Evolutionary conservation across 495 filamentous ascomycete genomes (phyloP), one percentile per base, ranked within the genome.

Genomic region (Cudoniella acicularis): DNA sequence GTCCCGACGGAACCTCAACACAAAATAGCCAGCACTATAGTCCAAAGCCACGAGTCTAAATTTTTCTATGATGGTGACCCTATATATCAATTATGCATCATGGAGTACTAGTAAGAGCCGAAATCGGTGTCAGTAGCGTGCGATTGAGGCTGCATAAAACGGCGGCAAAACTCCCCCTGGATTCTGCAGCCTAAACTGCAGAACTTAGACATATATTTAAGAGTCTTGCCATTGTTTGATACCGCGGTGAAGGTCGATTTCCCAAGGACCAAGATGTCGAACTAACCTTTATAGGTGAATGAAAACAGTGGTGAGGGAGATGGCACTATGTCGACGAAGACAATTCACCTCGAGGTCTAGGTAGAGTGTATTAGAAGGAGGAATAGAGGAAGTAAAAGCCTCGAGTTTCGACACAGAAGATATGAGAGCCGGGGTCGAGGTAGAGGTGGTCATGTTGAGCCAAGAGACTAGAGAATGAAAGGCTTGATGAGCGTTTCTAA

Each of bases 291-390:
- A 22, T 48, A 22, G 45, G 45, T 22, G 45, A 23, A 52, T 52
- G 20, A 52, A 23, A 23, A 52, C 16, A 52, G 49, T 52, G 24
- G 24, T 24, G 10, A 52, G 49, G 24, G 49, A 52, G 24, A 27
- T 52, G 20, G 20, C 16, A 17, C 49, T 21, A 27, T 52, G 10
- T 52, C 21, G 20, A 23, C 20, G 13, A 10, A 52, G 49, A 24
- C 24, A 24, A 23, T 23, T 52, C 16, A 9, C 49, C 17, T 52
- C 49, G 49, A 52, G 9, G 24, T 52, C 49, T 8, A 52, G 49
- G 49, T 52, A 52, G 49, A 52, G 49, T 48, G 45, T 48, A 22
- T n/a, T 48, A 48, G 45, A 48, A 48, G 45, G 45, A 48, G 45
- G 45, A n/a, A 48, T 48, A n/a, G n/a, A 48, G 45, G 45, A 48